Evolutionary conservation across 345 rosid genomes (phyloP), one percentile per base, ranked within the genome.

Genomic region (Acer saccharum): DNA sequence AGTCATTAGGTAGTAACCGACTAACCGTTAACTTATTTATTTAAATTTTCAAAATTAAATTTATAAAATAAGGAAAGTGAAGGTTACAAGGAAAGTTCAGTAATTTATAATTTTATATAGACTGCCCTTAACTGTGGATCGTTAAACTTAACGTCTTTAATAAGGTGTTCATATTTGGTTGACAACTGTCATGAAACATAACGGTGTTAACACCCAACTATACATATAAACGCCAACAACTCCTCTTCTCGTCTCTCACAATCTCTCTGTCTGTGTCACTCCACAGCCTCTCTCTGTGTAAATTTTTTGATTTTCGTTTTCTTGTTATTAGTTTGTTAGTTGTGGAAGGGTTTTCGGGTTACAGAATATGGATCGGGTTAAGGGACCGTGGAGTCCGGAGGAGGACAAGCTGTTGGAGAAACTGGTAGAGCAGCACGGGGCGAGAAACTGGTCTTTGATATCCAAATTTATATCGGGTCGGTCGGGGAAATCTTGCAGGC

Each of bases 401-500:
- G 92, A 90, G 80, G 95, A 91, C 57, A 84, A 83, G 76, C 67
- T 78, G 77, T 80, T 91, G 68, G 78, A 66, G 68, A 75, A 81
- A 79, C 74, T 87, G 58, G 90, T 91, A 10, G 76, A 75, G n/a
- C 75, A 39, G 21, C 81, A 87, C 68, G 89, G 95, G n/a, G 81
- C 93, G 0, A 76, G 87, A 71, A 87, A 87, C 81, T 91, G 95
- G 95, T 80, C 89, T 10, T 27, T 79, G 41, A 89, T 89, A 16
- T 85, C 93, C 74, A 79, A 76, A 48, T 81, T 83, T 69, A 87
- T 91, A 61, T 86, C 86, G 0, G 93, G 91, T 5, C 81, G 93
- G 68, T 86, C 93, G 4, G 90, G 89, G n/a, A 89, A 91, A 66
- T 91, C 95, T 8, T 91, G 95, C 73, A 75, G 95, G 79, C 80